Percentiles rank a stretch among this genome's conserved stretches.
Evolutionary conservation across 1,139 yeast species (phyloP).

Genomic region (Debaryomyces subglobosus): DNA sequence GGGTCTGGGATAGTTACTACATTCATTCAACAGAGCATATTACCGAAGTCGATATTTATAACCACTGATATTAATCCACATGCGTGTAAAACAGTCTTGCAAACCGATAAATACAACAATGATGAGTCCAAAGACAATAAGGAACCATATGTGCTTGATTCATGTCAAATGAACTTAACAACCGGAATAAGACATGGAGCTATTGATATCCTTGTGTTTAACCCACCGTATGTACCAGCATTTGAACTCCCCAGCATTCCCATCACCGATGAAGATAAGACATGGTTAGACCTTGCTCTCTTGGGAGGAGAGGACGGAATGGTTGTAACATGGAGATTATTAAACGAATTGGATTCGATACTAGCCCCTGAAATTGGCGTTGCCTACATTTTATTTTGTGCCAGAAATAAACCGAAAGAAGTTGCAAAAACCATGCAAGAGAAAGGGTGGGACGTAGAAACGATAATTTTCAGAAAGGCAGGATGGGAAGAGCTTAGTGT

Average conservation of each 20-base stretch:
- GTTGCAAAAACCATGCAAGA: constrained; percentile 53
- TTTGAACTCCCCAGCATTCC: constrained; percentile 66
- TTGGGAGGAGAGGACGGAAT: constrained; percentile 90
- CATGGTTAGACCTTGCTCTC: constrained; percentile 87
- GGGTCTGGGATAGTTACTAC: constrained; percentile 90
- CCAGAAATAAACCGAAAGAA: constrained; percentile 74
- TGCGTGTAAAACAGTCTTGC: constrained; percentile 61
- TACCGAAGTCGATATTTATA: constrained; percentile 53
- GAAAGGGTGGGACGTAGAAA: constrained; percentile 58
- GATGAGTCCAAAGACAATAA: constrained; percentile 18
- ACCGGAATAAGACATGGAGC: constrained; percentile 44
- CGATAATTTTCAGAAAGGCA: constrained; percentile 69
- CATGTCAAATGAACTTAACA: constrained; percentile 62
- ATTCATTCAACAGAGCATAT: constrained; percentile 59
- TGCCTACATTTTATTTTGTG: constrained; percentile 86
- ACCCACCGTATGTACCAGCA: constrained; percentile 97
- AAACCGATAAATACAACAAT: constrained; percentile 55
- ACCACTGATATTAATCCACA: constrained; percentile 82
- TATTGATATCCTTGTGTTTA: constrained; percentile 77
- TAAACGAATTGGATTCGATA: constrained; percentile 51
- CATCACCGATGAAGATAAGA: constrained; percentile 40
- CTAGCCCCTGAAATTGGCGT: constrained; percentile 56
- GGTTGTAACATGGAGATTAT: constrained; percentile 71
- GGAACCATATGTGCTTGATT: constrained; percentile 44
- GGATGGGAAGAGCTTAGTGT: constrained; percentile 96